These are phyloP conservation scores for Verticillium nonalfalfae DNA, from an alignment of 2,329 filamentous ascomycete genomes.

Conservation along the genomic window DNA sequence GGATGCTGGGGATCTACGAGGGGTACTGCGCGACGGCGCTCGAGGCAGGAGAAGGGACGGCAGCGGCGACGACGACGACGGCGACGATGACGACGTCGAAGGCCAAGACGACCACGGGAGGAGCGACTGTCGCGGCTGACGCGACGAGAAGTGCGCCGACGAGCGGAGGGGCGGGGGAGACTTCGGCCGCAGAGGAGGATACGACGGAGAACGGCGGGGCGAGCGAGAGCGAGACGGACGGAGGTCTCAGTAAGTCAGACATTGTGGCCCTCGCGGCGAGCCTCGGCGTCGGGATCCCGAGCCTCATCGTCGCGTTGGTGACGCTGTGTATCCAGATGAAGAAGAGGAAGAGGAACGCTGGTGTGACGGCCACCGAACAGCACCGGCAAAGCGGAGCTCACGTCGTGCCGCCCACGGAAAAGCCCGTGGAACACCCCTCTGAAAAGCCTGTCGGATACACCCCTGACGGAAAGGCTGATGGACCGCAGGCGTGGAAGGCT, in stretches of 20 bases:
- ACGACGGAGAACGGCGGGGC: background rate
- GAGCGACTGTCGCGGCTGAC: background rate
- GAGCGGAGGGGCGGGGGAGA: background rate
- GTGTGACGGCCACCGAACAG: background rate
- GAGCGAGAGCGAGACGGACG: background rate
- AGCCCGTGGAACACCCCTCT: background rate
- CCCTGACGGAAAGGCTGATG: background rate
- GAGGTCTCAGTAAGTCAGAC: constrained; percentile 16
- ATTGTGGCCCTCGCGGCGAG: constrained; percentile 17
- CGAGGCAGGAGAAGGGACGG: constrained; percentile 2
- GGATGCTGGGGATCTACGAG: constrained; percentile 15
- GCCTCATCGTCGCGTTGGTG: constrained; percentile 21
- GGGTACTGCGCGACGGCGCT: constrained; percentile 17
- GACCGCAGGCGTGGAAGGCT: background rate
- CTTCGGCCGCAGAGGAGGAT: background rate
- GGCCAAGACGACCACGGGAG: background rate
- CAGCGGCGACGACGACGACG: background rate
- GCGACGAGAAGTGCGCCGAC: constrained; percentile 1
- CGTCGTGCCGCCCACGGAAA: background rate
- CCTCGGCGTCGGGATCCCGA: constrained; percentile 21
- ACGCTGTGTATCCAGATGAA: constrained; percentile 13
- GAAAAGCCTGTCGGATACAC: background rate
- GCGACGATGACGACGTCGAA: background rate
- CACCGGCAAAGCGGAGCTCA: background rate
- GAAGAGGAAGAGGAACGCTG: constrained; percentile 11